Evolutionary conservation across 441 rosid genomes (phyloP), one percentile per base, ranked within the genome.

Genomic region (Pelargonium cotyledonis): DNA sequence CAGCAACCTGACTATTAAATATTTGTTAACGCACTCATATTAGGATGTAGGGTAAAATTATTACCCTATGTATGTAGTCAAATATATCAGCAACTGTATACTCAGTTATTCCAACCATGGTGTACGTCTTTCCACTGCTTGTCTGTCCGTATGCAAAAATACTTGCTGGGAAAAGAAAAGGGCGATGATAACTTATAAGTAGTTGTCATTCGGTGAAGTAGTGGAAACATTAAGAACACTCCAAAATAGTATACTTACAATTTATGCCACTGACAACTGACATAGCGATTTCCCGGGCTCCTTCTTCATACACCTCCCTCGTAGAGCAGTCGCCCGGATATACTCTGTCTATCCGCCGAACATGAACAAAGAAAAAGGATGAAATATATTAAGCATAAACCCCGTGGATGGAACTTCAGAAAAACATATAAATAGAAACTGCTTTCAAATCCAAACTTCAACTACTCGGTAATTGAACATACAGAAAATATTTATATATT

Each of bases 81-180:
- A 81, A 92, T 80, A 95, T 89, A 81, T 95, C 98, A 14, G 87
- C 86, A 75, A 95, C 80, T 60, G 89, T 78, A 63, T 86, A 86
- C 70, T 88, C 91, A 38, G 97, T 92, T 44, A 95, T 83, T 71
- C 98, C 98, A 80, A 70, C 75, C 98, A 95, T 95, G 40, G 99
- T 91, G 80, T 64, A 64, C 15, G 66, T 64, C 83, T 93, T 93
- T 81, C 97, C 98, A 64, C 96, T 91, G 77, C 96, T 86, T 53
- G 97, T 94, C 87, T 95, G 99, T 73, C 98, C 98, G 76, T 95
- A 95, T 68, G 98, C 98, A 81, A 95, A 95, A 73, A 91, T 85
- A 78, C 97, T 95, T 10, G 97, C 99, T 95, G 86, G 73, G 85
- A 82, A 71, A 68, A 35, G 66, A 55, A 55, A 55, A 29, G 4